These are phyloP conservation scores for Linum trigynum DNA, from an alignment of 345 rosid species.

Conservation along the genomic window DNA sequence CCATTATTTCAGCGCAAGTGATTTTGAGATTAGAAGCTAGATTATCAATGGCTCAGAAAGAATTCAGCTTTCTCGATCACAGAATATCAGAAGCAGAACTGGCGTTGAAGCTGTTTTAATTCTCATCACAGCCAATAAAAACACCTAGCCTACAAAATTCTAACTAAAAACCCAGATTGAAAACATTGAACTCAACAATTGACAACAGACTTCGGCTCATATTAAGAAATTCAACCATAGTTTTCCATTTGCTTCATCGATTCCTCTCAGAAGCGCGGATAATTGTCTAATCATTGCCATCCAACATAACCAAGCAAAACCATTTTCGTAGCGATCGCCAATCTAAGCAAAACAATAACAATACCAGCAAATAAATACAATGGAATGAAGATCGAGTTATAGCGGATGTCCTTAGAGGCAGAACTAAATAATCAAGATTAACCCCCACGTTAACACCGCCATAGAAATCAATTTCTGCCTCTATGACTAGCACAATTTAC, in stretches of 20 bases:
- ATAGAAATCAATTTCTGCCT: not conserved
- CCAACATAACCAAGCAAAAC: not conserved
- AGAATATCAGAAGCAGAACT: not conserved
- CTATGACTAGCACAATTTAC: not conserved
- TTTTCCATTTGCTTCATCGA: not conserved
- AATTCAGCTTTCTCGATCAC: not conserved
- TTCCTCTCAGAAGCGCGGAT: not conserved
- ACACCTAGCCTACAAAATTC: no score
- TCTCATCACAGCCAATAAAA: not conserved
- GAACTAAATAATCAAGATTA: not conserved
- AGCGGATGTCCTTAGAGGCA: not conserved
- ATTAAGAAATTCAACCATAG: not conserved
- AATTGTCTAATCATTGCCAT: not conserved
- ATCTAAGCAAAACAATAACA: no score
- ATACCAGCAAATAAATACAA: no score
- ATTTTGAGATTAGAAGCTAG: no score
- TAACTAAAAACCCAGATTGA: no score
- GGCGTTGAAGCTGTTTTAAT: not conserved
- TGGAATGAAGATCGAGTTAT: not conserved
- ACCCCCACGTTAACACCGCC: not conserved
- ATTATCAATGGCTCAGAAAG: not conserved
- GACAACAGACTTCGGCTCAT: not conserved
- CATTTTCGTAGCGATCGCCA: no score
- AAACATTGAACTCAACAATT: not conserved
- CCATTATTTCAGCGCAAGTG: no score